Base-by-base conservation (phyloP, 768 basidiomycete genomes). In the Leucocoprinus sp. region DNA sequence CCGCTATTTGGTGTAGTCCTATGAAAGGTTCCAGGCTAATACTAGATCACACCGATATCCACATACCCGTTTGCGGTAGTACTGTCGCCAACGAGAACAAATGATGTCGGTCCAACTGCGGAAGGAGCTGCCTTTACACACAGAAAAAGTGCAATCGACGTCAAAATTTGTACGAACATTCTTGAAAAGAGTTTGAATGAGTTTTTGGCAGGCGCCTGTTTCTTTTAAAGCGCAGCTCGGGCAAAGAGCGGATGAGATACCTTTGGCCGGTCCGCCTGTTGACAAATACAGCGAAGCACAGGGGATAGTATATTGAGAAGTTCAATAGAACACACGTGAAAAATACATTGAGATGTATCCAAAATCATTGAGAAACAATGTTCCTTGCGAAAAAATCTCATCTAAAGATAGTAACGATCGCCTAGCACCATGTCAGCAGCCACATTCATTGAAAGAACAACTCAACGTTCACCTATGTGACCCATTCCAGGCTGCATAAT, bases 401-500 rank as follows among this genome's bases (percentile, higher is more conserved):
- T 17, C 60, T 45, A 69, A 29, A 67, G 50, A 54, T 68, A 69
- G 48, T 69, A 69, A n/a, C 68, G 57, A 58, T 69, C 68, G 33
- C 66, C 68, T 69, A 42, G 29, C 17, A 36, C 14, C 19, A 8
- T 21, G 12, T 39, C 24, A 45, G 39, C 22, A 15, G n/a, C n/a
- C 45, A n/a, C 29, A 27, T 1, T 27, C 18, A 21, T 15, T 43
- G 21, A 34, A 24, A 37, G 6, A 28, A 21, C 18, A 43, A 37
- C 38, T 5, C n/a, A 41, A 12, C 23, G 54, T 74, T 35, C 50
- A 84, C 89, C 89, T 42, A 92, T 90, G 44, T 89, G 85, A 0
- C 90, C 90, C 78, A 93, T 82, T 9, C 90, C 90, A 23, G 90
- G 90, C 52, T 87, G 77, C 68, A 92, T 80, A 11, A 84, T 70